Evolutionary conservation across 148 eudicot species (phyloP), one percentile per base, ranked within the genome.

Genomic region (Fagopyrum homotropicum): DNA sequence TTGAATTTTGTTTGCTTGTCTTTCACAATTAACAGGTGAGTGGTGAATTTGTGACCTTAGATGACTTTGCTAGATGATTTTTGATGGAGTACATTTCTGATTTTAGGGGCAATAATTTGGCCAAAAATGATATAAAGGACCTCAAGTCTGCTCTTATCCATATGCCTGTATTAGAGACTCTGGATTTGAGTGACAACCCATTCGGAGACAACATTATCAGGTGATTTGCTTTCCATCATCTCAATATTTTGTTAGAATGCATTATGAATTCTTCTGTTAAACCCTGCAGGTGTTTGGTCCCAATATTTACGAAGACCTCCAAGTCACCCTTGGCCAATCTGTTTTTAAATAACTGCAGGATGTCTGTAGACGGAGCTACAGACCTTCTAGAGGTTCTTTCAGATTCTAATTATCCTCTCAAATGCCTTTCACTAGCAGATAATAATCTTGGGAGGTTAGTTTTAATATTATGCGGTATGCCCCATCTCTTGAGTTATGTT

Each of bases 391-490:
- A 80, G 77, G 89, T 73, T 77, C 96, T 95, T 80, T 75, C 89
- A 60, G 80, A 85, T 45, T 79, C 79, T 72, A 81, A 79, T 22
- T 80, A 74, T 44, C 89, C 90, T 35, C 72, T 91, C 68, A 76
- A 82, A 45, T 81, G 83, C 63, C 91, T 95, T 73, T 90, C 92
- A n/a, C 79, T 95, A 44, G 88, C 90, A 69, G 97, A 82, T 77
- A 92, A 95, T 84, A 77, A 83, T 75, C 97, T 95, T 79, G 93
- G 96, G 85, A 87, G 93, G 98, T 95, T 77, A 51, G 78, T 76
- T 11, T 22, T 56, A 47, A 15, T 50, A 7, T 77, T 22, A 16
- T n/a, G 48, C 9, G 66, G 47, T 30, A 48, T 4, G 50, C 12
- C n/a, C 44, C 4, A 5, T 22, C 73, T 43, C 45, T 57, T 61